A percentile compares a stretch with the other conserved stretches of the same genome.
phyloP scores from a whole-genome alignment of 2,329 filamentous ascomycete species.

The Fusarium sp. region DNA sequence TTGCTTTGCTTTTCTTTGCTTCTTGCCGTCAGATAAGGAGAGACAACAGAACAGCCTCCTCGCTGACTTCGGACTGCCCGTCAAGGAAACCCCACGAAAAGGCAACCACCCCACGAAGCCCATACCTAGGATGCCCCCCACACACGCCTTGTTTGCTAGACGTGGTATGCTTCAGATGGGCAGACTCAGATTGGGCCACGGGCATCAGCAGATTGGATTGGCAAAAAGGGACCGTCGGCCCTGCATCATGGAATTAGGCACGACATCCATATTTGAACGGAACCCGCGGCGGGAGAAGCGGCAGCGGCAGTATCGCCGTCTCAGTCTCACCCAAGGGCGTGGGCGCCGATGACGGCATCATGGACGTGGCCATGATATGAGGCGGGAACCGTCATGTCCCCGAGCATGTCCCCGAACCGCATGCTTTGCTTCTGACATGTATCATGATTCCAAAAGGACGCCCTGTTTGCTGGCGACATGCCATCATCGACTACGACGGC shows the following conservation, averaged over 20 bases:
- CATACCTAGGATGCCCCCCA: constrained; percentile 18
- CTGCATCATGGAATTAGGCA: constrained; percentile 7
- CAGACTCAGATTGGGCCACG: constrained; percentile 16
- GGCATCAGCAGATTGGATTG: constrained; percentile 20
- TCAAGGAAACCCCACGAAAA: constrained; percentile 19
- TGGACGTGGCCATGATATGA: constrained; percentile 2
- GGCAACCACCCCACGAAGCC: constrained; percentile 3
- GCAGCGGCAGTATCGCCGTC: background rate
- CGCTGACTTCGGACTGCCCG: background rate
- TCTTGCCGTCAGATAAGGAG: constrained; percentile 12
- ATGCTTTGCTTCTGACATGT: background rate
- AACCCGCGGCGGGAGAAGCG: background rate
- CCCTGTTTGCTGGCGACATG: constrained; percentile 7
- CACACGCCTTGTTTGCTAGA: constrained; percentile 15
- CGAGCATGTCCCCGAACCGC: background rate
- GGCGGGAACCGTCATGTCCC: background rate
- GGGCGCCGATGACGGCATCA: constrained; percentile 25
- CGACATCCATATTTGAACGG: background rate
- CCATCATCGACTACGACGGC: background rate
- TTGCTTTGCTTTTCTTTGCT: constrained; percentile 6
- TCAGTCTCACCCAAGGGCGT: constrained; percentile 1
- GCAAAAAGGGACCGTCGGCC: background rate
- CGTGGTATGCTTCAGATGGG: constrained; percentile 28
- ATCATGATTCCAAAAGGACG: constrained; percentile 21
- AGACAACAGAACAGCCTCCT: constrained; percentile 1